A percentile compares a stretch with the other conserved stretches of the same genome.
These are phyloP conservation scores for Penicillium sp. DNA, from an alignment of 2,329 filamentous ascomycete species.

Conservation along the genomic window DNA sequence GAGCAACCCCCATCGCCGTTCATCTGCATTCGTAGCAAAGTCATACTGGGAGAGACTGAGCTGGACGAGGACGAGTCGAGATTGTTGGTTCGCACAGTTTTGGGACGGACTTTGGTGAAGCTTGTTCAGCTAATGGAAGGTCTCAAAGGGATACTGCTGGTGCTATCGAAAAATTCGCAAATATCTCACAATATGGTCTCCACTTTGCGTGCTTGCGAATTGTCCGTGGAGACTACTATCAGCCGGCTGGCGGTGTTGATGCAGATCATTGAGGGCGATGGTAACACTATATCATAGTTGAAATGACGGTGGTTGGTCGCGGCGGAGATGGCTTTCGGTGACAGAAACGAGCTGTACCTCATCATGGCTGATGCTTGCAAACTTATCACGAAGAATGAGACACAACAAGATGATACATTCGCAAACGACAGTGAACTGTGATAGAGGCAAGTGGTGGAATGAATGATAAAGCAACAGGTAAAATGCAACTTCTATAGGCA, in stretches of 20 bases:
- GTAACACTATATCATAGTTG: neutral
- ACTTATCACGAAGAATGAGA: neutral
- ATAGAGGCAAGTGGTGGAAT: too few species aligned
- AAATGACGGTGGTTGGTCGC: neutral
- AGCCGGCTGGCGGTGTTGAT: conserved; percentile 25
- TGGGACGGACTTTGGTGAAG: conserved; percentile 23
- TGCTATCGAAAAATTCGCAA: conserved; percentile 15
- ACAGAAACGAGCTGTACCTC: neutral
- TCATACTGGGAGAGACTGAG: conserved; percentile 28
- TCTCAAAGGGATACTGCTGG: conserved; percentile 16
- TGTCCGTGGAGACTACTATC: conserved; percentile 25
- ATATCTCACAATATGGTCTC: conserved; percentile 10
- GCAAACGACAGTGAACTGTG: neutral
- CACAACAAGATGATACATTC: neutral
- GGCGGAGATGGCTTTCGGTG: neutral
- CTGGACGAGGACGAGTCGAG: conserved; percentile 27
- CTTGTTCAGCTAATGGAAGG: conserved; percentile 26
- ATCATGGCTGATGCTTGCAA: neutral
- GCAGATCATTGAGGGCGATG: conserved; percentile 25
- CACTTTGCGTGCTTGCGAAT: conserved; percentile 20
- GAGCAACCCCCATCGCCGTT: conserved; percentile 25
- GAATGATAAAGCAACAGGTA: neutral
- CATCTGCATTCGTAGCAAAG: conserved; percentile 30
- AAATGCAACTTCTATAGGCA: neutral
- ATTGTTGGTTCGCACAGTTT: conserved; percentile 26